Base-by-base conservation (phyloP, 2,329 filamentous ascomycete genomes). In the Bipolaris sorokiniana region DNA sequence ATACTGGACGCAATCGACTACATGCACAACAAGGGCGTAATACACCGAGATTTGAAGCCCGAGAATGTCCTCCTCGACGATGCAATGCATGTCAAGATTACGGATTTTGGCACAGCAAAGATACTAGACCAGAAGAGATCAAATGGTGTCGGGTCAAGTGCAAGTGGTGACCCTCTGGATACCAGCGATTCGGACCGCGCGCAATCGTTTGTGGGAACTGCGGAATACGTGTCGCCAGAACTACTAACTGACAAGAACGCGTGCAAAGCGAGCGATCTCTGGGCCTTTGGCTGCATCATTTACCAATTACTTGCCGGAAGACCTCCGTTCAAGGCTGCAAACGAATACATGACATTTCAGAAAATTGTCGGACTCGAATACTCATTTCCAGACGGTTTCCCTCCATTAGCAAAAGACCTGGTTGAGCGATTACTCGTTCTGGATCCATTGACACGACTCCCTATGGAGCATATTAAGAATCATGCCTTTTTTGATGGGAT, bases 41-140 rank as follows among this genome's bases (percentile, higher is more conserved):
- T 99, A 59, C 95, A 99, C 76, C 90, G 95, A 63, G 95, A 99
- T 73, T 78, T 99, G 64, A 99, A 99, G 73, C 95, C 95, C 0
- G 95, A 99, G 75, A 99, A 99, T 65, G 93, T 99, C 3, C 84
- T 99, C 6, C 82, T 99, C 36, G 95, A 99, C 75, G 90, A 93
- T 63, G 90, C 96, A 71, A 96, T 97, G 90, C 92, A 98, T 70
- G 89, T 98, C 78, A 99, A 99, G 76, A 97, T 99, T 64, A 99
- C 95, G 7, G 95, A 99, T 77, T 99, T 99, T 73, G 95, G 95
- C 40, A 99, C 95, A 0, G 95, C 95, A n/a, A 98, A 97, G 76
- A 86, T 99, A 61, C 81, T 99, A 44, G 88, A 89, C 48, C 74
- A 78, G 28, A 76, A 74, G 34, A 77, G 82, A 73, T 71, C 82